Base-by-base conservation (phyloP, 257 asterid genomes). In the Solanum corneliomulleri region DNA sequence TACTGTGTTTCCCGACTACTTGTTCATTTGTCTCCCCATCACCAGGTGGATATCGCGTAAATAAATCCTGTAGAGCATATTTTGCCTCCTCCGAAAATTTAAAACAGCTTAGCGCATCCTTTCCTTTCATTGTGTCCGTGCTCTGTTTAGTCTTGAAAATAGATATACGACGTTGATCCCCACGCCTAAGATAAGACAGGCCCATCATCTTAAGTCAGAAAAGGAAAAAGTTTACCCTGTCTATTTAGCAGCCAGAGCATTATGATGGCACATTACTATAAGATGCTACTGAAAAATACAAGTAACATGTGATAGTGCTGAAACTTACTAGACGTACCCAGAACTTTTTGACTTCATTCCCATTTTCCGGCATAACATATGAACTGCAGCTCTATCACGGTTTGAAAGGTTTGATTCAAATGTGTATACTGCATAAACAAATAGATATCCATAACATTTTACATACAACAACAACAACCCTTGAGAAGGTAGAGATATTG, bases 41-140 rank as follows among this genome's bases (percentile, higher is more conserved):
- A 87, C 88, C 93, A 47, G 99, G 99, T 69, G 99, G 99, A 81
- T 92, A 92, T 47, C 23, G 92, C 85, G 93, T 91, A 91, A 97
- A 97, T 87, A 94, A 88, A 89, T 94, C 97, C 87, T 90, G 93
- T 86, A 97, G 91, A 89, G 90, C 92, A 89, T 89, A 87, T 87
- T 89, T 92, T 47, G 98, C 89, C 82, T 89, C 93, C 88, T 88
- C 93, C 47, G 97, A 93, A 91, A 95, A 97, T 84, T 82, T 92
- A 87, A 94, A 95, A 86, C 92, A 72, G 82, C 86, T 87, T 35
- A 90, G 91, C 10, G 49, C 90, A 71, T 92, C 96, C 89, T 86
- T 87, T 89, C 75, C 89, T 78, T 92, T 86, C 75, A 7, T 56
- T n/a, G 77, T 49, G 52, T 80, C 89, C 49, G 5, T 58, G 83